Base-by-base conservation (phyloP, 2,329 filamentous ascomycete genomes). In the Colletotrichum eleusines region DNA sequence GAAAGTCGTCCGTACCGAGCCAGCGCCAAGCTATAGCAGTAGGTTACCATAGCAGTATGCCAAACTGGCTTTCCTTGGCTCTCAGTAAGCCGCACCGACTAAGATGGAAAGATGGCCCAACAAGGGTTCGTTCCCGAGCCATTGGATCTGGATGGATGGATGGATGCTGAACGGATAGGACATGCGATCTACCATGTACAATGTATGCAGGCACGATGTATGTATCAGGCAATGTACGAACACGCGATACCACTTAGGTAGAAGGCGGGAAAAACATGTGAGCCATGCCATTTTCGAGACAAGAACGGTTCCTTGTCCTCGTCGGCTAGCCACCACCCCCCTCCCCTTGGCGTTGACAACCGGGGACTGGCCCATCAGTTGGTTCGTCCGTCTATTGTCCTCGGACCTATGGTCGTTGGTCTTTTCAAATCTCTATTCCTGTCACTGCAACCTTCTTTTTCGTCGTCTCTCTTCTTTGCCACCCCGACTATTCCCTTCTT, bases 311-410 rank as follows among this genome's bases (percentile, higher is more conserved):
- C 63, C 63, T 51, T 23, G 28, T 66, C 46, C 28, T 53, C 63
- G 51, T 62, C 31, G 57, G 6, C 28, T 26, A 11, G 12, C 6
- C 57, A n/a, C n/a, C n/a, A n/a, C 44, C 40, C 23, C 33, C 28
- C 28, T 28, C 35, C 66, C 60, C 66, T 69, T 71, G 68, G 42
- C 68, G 57, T 55, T 71, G 68, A 71, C 68, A 71, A 64, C 57
- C n/a, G 42, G 26, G 40, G 63, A 28, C 57, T 63, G 51, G 57
- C 50, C n/a, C 35, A 63, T 40, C 51, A 23, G 33, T 35, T 60
- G 7, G 68, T 68, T 63, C 68, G 64, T 68, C 68, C 68, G 64
- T 68, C 68, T 63, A 67, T 57, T 63, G 23, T 40, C n/a, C 12
- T 38, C 33, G 23, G 51, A 12, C 58, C 51, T 59, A 18, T 20